Evolutionary conservation across 257 asterid species (phyloP), one percentile per base, ranked within the genome.

Genomic region (Perilla frutescens): DNA sequence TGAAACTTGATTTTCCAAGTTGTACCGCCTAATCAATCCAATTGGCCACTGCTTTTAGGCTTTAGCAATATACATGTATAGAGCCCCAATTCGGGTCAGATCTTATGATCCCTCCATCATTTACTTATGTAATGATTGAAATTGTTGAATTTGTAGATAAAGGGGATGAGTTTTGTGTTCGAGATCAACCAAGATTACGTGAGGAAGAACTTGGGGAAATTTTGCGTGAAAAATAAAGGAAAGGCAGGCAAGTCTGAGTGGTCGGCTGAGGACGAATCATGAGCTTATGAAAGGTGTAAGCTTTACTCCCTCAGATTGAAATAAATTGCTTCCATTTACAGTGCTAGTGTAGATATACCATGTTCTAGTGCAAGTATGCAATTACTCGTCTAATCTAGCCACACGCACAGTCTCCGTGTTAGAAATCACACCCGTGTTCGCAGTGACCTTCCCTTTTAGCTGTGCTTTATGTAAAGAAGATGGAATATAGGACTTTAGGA

Each of bases 161-260:
- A 80, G 81, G 96, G 89, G 70, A 91, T 85, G 97, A 77, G 90
- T 70, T 89, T 93, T 74, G 83, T 85, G 87, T 89, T 89, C 41
- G 96, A 88, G 81, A 83, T 84, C 73, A 89, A 89, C 81, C 84
- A 80, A 70, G 84, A 79, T 55, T 83, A 82, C 72, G 88, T 84
- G 72, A 82, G 62, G 86, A 83, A 81, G 81, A 81, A 84, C 83
- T 63, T 81, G 80, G 79, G 75, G 43, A 75, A 53, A 56, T 70
- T 75, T 76, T 48, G 67, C 68, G 68, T 37, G 80, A 84, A 81
- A 66, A 70, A 73, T 44, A 73, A 81, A 70, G 84, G 82, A 55
- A 81, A 77, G 78, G 54, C 7, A 6, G 55, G 62, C 75, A 88
- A 84, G 71, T 77, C 81, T 70, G 85, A 86, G 44, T 72, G 75